Base-by-base conservation (phyloP, 352 stramenopile species). In the Phytophthora vignae region DNA sequence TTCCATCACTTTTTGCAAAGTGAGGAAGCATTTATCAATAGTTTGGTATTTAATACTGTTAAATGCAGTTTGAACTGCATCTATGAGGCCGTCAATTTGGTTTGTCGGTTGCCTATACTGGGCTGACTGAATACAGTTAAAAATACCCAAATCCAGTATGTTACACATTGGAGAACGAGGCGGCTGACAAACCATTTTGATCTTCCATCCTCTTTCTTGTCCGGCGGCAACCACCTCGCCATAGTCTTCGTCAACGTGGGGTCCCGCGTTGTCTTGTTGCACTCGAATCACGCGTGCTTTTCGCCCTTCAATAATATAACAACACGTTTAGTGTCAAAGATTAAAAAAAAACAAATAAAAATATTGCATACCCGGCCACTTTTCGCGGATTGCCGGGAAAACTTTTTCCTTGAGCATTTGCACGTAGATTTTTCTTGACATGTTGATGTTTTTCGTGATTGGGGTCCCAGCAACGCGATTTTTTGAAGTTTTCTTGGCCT, bases 391-490 rank as follows among this genome's bases (percentile, higher is more conserved):
- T 19, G 64, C 55, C 15, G 64, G 33, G 33, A 71, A 71, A 29
- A 65, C 36, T 15, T 68, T 55, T 17, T 65, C 40, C 40, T 55
- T 60, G 6, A 71, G 22, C 31, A 71, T 55, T 11, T 60, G 15
- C 12, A 59, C 40, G 48, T 67, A 60, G 3, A 54, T 19, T 4
- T 4, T 8, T 55, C 52, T 53, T 11, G 61, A 42, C 64, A 65
- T 64, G 36, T 38, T 60, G 19, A 65, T 31, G 36, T 65, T 65
- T n/a, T 55, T 64, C 38, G 55, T 71, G 9, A 65, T 56, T n/a
- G 38, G 2, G 64, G 6, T 57, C 59, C 3, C 48, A 21, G 5
- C 21, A 27, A 19, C 12, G 3, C 31, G 36, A 48, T 22, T 53
- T 65, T 12, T 54, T 53, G 7, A 46, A 42, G 27, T n/a, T 49